Evolutionary conservation across 768 basidiomycete species (phyloP).

Genomic region (Pleurotus ostreatus): DNA sequence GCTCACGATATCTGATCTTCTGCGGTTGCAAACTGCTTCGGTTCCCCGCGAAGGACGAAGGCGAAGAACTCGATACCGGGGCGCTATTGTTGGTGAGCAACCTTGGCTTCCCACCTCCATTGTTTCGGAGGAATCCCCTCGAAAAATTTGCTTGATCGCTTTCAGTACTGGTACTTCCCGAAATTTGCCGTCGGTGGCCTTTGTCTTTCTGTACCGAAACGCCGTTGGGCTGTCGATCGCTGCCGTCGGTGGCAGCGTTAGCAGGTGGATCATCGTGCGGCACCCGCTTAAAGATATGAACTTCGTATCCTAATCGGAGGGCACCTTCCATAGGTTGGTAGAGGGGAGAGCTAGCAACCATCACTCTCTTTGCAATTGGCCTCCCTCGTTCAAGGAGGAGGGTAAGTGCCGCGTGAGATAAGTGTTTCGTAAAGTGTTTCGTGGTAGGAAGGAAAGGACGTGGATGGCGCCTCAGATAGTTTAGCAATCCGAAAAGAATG

Average conservation of each 20-base stretch:
- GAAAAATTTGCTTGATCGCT: slow-evolving; percentile 7
- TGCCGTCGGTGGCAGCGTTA: not conserved
- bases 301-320: slow-evolving; percentile 70
- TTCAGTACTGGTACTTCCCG: slow-evolving; percentile 27
- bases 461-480: slow-evolving; percentile 57
- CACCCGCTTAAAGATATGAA: slow-evolving; percentile 65
- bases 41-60: slow-evolving; percentile 10
- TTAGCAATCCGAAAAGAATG: slow-evolving; percentile 81
- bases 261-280: slow-evolving; percentile 48
- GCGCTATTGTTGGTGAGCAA: slow-evolving; percentile 7
- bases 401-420: slow-evolving; percentile 76
- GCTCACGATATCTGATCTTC: slow-evolving; percentile 68
- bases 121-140: slow-evolving; percentile 13
- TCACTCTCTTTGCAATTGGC: slow-evolving; percentile 65
- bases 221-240: not conserved
- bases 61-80: not conserved
- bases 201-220: slow-evolving; percentile 14
- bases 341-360: slow-evolving; percentile 79
- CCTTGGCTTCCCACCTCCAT: slow-evolving; percentile 10
- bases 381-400: slow-evolving; percentile 82
- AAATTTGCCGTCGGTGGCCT: slow-evolving; percentile 24
- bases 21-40: slow-evolving; percentile 13
- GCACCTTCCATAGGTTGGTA: slow-evolving; percentile 80
- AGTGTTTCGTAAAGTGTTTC: slow-evolving; percentile 35
- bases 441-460: slow-evolving; percentile 25